A percentile compares a stretch with the other conserved stretches of the same genome.
Conservation (phyloP, 768 basidiomycete species). For the Dendrothele bispora region DNA sequence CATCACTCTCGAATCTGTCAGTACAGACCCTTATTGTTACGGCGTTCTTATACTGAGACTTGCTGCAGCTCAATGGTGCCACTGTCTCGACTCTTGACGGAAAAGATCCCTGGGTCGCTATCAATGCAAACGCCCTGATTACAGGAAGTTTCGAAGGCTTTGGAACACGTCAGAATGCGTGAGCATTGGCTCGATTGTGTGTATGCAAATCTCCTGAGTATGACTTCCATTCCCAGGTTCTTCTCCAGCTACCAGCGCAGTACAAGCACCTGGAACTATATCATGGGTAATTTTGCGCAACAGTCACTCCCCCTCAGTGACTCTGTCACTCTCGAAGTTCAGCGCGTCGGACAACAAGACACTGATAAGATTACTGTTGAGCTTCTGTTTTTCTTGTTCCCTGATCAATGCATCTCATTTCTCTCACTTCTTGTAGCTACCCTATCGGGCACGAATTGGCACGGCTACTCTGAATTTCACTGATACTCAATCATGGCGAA, state of each 20-base stretch:
- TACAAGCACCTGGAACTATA: slow-evolving; percentile 11
- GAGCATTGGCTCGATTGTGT: slow-evolving; percentile 26
- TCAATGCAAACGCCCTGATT: slow-evolving; percentile 32
- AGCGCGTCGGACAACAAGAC: slow-evolving; percentile 20
- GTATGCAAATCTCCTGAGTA: slow-evolving; percentile 13
- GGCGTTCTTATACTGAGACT: background rate
- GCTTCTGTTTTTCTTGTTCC: slow-evolving; percentile 5
- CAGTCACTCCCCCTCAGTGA: slow-evolving; percentile 33
- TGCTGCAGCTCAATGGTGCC: slow-evolving; percentile 31
- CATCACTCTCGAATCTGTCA: slow-evolving; percentile 37
- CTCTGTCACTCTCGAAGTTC: slow-evolving; percentile 29
- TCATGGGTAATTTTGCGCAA: slow-evolving; percentile 32
- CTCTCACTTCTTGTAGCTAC: slow-evolving; percentile 21
- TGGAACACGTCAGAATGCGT: slow-evolving; percentile 36
- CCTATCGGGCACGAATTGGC: slow-evolving; percentile 35
- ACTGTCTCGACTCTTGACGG: slow-evolving; percentile 34
- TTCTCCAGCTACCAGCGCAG: slow-evolving; percentile 13
- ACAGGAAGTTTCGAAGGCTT: slow-evolving; percentile 32
- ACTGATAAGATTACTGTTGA: slow-evolving; percentile 32
- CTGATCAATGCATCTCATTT: background rate
- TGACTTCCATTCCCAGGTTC: slow-evolving; percentile 1
- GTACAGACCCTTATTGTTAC: slow-evolving; percentile 7
- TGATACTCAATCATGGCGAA: slow-evolving; percentile 26
- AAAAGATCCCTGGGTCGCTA: slow-evolving; percentile 28
- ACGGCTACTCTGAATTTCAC: slow-evolving; percentile 26